Evolutionary conservation across 257 asterid species (phyloP), one percentile per base, ranked within the genome.

Genomic region (Fraxinus americana): DNA sequence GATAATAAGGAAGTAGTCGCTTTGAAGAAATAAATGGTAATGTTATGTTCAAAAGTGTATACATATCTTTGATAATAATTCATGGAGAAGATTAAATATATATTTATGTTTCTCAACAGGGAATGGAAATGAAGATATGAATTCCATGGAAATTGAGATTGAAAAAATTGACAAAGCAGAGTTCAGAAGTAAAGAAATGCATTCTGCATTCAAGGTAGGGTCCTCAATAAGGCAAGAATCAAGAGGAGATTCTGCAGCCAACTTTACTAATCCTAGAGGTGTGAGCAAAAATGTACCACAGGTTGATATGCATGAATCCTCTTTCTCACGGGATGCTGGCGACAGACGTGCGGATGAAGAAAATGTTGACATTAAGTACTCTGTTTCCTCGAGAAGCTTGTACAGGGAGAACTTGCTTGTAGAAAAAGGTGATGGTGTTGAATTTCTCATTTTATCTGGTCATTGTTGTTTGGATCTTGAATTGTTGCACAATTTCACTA

Each of bases 391-490:
- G 2, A 57, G 73, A 19, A 8, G 11, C 41, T 32, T 27, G 3
- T 25, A 25, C 27, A 68, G 75, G 73, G 57, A 78, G 34, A 73
- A 17, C 21, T 67, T 76, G 38, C 19, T 41, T 35, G 27, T 57
- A 19, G 30, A 4, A 41, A 38, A n/a, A 75, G 77, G 84, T 80
- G 77, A 27, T 19, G 17, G 5, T 65, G 72, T 82, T 13, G 9
- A n/a, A 19, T 13, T 74, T 45, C 54, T 45, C 17, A 14, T 13
- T 52, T 72, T 66, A 45, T 25, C 36, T 2, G 9, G 36, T 14
- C n/a, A 34, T 41, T 67, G 19, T 4, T 65, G 27, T n/a, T 48
- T 65, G 34, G 17, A 50, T 79, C 61, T 70, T 76, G 25, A 11
- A 66, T 72, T 54, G 57, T 45, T 41, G 45, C 45, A 30, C 71